Evolutionary conservation across 2,329 filamentous ascomycete genomes (phyloP).

Genomic region (Xylaria sp.): DNA sequence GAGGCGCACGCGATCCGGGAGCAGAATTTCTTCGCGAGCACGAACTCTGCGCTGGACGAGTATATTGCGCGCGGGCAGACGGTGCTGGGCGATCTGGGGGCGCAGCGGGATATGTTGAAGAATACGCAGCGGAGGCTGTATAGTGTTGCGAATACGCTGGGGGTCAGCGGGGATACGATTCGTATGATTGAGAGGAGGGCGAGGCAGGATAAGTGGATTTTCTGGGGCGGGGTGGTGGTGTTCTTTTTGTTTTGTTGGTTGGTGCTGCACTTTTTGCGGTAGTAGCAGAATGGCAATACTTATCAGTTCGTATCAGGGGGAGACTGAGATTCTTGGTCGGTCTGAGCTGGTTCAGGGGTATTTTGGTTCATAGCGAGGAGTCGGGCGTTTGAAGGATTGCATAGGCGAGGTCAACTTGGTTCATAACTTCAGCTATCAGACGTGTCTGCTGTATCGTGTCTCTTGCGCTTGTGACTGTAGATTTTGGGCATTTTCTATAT

Average conservation of each 20-base stretch:
- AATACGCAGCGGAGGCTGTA: slow-evolving; percentile 88
- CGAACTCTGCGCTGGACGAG: slow-evolving; percentile 83
- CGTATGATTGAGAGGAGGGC: slow-evolving; percentile 91
- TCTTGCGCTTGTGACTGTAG: neutral
- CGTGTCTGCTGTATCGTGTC: neutral
- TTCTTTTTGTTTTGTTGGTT: slow-evolving; percentile 93
- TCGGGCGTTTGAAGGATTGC: slow-evolving; percentile 13
- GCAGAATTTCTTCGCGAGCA: slow-evolving; percentile 77
- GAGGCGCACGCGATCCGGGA: slow-evolving; percentile 84
- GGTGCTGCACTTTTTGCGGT: slow-evolving; percentile 78
- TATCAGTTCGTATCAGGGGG: too few species aligned
- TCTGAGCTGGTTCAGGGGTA: slow-evolving; percentile 4
- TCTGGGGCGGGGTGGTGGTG: slow-evolving; percentile 75
- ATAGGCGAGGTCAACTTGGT: slow-evolving; percentile 6
- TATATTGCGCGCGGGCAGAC: slow-evolving; percentile 88
- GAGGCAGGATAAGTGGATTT: slow-evolving; percentile 97
- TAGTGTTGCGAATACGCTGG: slow-evolving; percentile 87
- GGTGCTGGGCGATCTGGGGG: slow-evolving; percentile 79
- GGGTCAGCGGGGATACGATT: slow-evolving; percentile 91
- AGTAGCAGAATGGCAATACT: slow-evolving; percentile 9
- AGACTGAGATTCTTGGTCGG: too few species aligned
- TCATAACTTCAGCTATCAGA: neutral
- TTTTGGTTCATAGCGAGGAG: slow-evolving; percentile 19
- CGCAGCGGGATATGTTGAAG: slow-evolving; percentile 93
- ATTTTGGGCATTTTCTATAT: too few species aligned